Evolutionary conservation across 2,329 filamentous ascomycete species (phyloP).

Genomic region (Ceratocystis albifundus): DNA sequence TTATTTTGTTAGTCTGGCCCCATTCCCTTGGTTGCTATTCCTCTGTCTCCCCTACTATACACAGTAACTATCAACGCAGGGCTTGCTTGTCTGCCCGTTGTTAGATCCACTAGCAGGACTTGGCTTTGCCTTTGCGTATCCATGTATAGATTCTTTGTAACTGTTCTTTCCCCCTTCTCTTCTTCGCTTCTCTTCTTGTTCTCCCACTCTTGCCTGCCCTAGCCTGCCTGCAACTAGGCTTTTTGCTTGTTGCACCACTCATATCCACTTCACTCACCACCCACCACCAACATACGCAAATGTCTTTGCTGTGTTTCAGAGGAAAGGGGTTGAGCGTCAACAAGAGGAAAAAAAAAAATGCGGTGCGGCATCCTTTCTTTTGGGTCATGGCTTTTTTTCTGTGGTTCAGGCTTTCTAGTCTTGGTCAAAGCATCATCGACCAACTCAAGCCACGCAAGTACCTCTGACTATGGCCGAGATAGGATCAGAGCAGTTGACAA

Average conservation of each 20-base stretch:
- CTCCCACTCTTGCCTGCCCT: background rate
- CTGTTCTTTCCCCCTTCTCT: background rate
- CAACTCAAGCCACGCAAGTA: constrained; percentile 1
- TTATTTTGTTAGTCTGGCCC: background rate
- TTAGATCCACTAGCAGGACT: background rate
- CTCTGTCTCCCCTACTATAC: background rate
- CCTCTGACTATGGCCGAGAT: background rate
- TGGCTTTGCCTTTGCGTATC: background rate
- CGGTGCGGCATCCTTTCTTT: constrained; percentile 1
- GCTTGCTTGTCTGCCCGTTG: background rate
- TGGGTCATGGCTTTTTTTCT: background rate
- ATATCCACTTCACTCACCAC: background rate
- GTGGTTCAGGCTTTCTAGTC: background rate
- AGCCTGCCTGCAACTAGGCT: background rate
- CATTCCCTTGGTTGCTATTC: background rate
- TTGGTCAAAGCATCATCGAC: background rate
- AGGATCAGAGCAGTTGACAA: constrained; percentile 7
- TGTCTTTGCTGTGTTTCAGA: constrained; percentile 10
- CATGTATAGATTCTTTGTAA: constrained; percentile 5
- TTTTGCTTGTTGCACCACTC: background rate
- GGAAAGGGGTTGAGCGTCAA: background rate
- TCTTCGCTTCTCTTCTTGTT: background rate
- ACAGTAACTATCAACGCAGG: background rate
- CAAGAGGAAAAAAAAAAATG: background rate
- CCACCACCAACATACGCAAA: background rate